Percentiles rank a stretch among this genome's conserved stretches.
phyloP scores from a whole-genome alignment of 495 filamentous ascomycete genomes.

The Neurospora pannonica region DNA sequence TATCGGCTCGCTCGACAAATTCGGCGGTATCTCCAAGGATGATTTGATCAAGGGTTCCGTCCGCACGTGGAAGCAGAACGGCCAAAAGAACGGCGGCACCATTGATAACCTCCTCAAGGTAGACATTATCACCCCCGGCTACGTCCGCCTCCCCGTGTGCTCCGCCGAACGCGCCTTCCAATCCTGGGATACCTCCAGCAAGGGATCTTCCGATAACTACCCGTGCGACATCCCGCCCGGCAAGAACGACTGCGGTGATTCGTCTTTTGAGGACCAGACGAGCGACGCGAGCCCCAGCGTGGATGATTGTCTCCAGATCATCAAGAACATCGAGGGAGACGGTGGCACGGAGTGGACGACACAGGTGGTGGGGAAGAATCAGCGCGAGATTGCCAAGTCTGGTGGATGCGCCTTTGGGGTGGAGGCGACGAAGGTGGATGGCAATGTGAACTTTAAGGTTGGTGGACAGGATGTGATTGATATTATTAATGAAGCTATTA shows the following conservation, averaged over 20 bases:
- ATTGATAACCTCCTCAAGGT: slow-evolving; percentile 10
- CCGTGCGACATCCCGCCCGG: not conserved
- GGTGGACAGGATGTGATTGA: not conserved
- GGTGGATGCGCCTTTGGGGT: not conserved
- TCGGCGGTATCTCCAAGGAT: slow-evolving; percentile 13
- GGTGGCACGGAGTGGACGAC: not conserved
- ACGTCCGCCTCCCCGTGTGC: slow-evolving; percentile 26
- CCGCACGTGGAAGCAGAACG: slow-evolving; percentile 21
- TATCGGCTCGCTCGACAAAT: slow-evolving; percentile 12
- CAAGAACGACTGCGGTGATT: not conserved
- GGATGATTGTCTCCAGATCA: not conserved
- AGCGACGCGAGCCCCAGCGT: not conserved
- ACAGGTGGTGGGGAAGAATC: not conserved
- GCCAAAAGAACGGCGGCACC: slow-evolving; percentile 19
- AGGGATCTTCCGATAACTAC: not conserved
- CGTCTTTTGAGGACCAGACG: not conserved
- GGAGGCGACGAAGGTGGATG: not conserved
- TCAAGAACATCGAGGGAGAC: not conserved
- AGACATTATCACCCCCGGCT: slow-evolving; percentile 21
- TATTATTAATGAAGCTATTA: not conserved
- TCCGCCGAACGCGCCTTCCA: slow-evolving; percentile 13
- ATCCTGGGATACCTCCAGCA: slow-evolving; percentile 9
- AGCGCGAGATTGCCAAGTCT: not conserved
- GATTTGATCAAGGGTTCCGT: slow-evolving; percentile 22
- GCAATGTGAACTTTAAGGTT: not conserved